These are phyloP conservation scores for Spergularia bocconei DNA, from an alignment of 148 eudicot genomes.

Conservation along the genomic window DNA sequence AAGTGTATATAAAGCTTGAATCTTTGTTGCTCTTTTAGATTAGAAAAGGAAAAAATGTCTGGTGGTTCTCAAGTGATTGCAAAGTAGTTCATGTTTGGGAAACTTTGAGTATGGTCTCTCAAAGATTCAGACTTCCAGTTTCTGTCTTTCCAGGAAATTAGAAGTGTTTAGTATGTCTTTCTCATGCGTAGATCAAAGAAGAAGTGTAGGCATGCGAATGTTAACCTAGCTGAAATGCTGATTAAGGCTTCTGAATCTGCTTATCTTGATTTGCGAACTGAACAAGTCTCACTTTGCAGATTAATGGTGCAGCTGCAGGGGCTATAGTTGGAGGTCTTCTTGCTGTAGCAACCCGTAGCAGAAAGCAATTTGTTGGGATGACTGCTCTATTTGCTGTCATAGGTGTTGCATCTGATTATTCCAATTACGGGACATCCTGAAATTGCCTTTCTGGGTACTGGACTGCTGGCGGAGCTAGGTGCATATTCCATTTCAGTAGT, in stretches of 20 bases:
- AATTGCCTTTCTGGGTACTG: background rate
- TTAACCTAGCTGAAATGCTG: background rate
- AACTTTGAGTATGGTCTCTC: background rate
- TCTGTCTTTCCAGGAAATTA: background rate
- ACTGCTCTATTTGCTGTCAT: slow-evolving; percentile 59
- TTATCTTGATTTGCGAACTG: slow-evolving; percentile 2
- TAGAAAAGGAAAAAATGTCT: background rate
- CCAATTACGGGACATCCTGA: slow-evolving; percentile 47
- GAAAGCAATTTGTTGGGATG: slow-evolving; percentile 69
- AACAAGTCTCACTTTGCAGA: slow-evolving; percentile 31
- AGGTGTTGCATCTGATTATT: slow-evolving; percentile 59
- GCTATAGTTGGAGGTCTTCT: slow-evolving; percentile 76
- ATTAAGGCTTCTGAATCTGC: background rate
- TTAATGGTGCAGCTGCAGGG: slow-evolving; percentile 71
- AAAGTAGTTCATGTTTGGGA: background rate
- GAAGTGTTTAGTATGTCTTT: background rate
- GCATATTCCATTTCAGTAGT: background rate
- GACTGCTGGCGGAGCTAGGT: slow-evolving; percentile 6
- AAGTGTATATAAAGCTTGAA: background rate
- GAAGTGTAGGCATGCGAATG: background rate
- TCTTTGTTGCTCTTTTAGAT: background rate
- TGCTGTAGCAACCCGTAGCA: slow-evolving; percentile 60
- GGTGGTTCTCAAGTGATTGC: no score
- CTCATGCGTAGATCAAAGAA: background rate
- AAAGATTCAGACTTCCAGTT: background rate